Conservation (phyloP, 805 yeast genomes). For the Candida khao-thaluensis region DNA sequence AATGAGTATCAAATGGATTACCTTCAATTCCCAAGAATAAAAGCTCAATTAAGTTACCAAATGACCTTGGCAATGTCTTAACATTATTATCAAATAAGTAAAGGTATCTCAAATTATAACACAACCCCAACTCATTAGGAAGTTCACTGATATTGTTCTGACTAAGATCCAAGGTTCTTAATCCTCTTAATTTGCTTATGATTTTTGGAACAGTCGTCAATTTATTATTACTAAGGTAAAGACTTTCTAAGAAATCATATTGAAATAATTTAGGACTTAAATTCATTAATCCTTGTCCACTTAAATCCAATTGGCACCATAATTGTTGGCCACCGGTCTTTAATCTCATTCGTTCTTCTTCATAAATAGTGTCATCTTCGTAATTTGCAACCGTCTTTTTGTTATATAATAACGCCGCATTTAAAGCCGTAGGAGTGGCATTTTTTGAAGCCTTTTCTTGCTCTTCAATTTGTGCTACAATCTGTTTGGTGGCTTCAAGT, state of each 20-base stretch:
- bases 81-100: slow-evolving; percentile 87
- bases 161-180: slow-evolving; percentile 83
- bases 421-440: slow-evolving; percentile 31
- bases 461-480: slow-evolving; percentile 38
- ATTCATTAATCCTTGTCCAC: slow-evolving; percentile 80
- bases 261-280: slow-evolving; percentile 73
- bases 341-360: slow-evolving; percentile 61
- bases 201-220: slow-evolving; percentile 65
- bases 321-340: slow-evolving; percentile 69
- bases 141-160: slow-evolving; percentile 66
- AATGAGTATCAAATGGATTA: slow-evolving; percentile 69
- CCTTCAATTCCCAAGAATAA: slow-evolving; percentile 93
- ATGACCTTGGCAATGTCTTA: slow-evolving; percentile 71
- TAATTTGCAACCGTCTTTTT: slow-evolving; percentile 43
- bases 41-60: slow-evolving; percentile 81
- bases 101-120: slow-evolving; percentile 75
- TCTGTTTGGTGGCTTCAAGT: slow-evolving; percentile 41
- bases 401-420: slow-evolving; percentile 40
- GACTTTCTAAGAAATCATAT: slow-evolving; percentile 79
- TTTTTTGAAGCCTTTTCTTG: slow-evolving; percentile 37
- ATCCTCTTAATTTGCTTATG: slow-evolving; percentile 64
- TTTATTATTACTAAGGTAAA: slow-evolving; percentile 85
- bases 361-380: slow-evolving; percentile 51
- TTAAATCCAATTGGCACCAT: slow-evolving; percentile 92
- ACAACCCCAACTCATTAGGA: slow-evolving; percentile 83